Conservation (phyloP, 1,139 yeast species). For the Pichia sp. region DNA sequence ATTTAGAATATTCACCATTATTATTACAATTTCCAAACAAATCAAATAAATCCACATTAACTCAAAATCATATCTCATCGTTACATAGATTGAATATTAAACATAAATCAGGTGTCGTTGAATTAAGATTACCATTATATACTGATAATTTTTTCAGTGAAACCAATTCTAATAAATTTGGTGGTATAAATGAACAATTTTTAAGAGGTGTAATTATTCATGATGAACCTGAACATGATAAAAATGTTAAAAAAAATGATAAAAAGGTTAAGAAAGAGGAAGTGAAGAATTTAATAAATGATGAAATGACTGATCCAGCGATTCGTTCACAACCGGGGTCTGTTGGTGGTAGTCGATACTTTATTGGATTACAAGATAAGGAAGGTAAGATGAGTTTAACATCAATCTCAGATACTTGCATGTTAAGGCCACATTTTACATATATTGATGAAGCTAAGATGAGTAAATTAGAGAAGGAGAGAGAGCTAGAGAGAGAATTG, state of each 20-base stretch:
- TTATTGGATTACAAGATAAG: slow-evolving; percentile 18
- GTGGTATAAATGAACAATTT: slow-evolving; percentile 49
- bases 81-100: slow-evolving; percentile 45
- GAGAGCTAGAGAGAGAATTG: slow-evolving; percentile 36
- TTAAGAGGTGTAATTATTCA: slow-evolving; percentile 60
- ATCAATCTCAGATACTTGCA: slow-evolving; percentile 64
- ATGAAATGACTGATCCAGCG: slow-evolving; percentile 1
- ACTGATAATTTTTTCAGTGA: slow-evolving; percentile 58
- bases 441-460: slow-evolving; percentile 52
- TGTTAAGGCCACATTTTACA: slow-evolving; percentile 72
- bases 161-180: slow-evolving; percentile 56
- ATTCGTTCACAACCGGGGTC: slow-evolving; percentile 19
- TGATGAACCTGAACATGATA: slow-evolving; percentile 29
- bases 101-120: slow-evolving; percentile 50
- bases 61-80: slow-evolving; percentile 36
- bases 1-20: slow-evolving; percentile 21
- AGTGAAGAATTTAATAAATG: background rate
- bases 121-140: slow-evolving; percentile 65
- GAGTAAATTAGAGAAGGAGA: slow-evolving; percentile 31
- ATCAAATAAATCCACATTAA: slow-evolving; percentile 23
- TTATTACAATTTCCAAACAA: slow-evolving; percentile 68
- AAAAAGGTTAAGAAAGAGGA: background rate
- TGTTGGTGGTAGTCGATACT: slow-evolving; percentile 18
- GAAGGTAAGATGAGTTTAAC: slow-evolving; percentile 53
- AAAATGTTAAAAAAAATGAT: background rate